Conservation (phyloP, 495 filamentous ascomycete species). For the Corynascus novoguineensis region DNA sequence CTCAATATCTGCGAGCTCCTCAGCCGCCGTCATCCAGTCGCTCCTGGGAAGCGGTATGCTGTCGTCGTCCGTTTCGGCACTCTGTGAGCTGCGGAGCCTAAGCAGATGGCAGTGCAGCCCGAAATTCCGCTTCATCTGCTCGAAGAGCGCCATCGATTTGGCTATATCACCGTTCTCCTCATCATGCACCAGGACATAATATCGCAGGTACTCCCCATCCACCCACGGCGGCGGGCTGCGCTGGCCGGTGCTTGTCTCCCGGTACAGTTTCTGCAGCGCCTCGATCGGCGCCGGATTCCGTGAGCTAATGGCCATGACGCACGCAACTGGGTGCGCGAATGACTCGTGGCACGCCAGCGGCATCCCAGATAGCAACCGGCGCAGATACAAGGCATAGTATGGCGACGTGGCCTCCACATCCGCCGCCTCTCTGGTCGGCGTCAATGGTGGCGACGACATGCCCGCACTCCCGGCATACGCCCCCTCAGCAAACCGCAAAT, state of each 20-base stretch:
- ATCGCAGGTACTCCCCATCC: slow-evolving; percentile 80
- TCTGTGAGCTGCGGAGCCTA: slow-evolving; percentile 73
- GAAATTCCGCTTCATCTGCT: slow-evolving; percentile 97
- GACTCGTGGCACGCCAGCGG: slow-evolving; percentile 80
- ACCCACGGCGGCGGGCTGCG: slow-evolving; percentile 72
- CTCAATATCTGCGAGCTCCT: slow-evolving; percentile 70
- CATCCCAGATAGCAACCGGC: slow-evolving; percentile 72
- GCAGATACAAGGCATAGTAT: slow-evolving; percentile 75
- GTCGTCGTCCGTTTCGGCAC: slow-evolving; percentile 88
- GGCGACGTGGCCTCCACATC: slow-evolving; percentile 47
- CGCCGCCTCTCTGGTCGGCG: slow-evolving; percentile 32
- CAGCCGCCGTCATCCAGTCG: slow-evolving; percentile 84
- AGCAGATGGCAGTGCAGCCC: slow-evolving; percentile 93
- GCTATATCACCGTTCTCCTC: slow-evolving; percentile 89
- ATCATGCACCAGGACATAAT: slow-evolving; percentile 96
- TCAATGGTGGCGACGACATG: slow-evolving; percentile 31
- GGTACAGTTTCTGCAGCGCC: slow-evolving; percentile 73
- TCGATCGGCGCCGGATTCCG: slow-evolving; percentile 75
- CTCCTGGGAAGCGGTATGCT: slow-evolving; percentile 70
- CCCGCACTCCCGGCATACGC: slow-evolving; percentile 23
- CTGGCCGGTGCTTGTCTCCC: slow-evolving; percentile 63
- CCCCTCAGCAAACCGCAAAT: slow-evolving; percentile 48
- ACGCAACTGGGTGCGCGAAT: slow-evolving; percentile 91
- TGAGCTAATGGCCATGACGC: slow-evolving; percentile 90
- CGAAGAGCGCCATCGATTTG: slow-evolving; percentile 81